A percentile compares a stretch with the other conserved stretches of the same genome.
phyloP scores from a whole-genome alignment of 2,329 filamentous ascomycete species.

The Colletotrichum magnum region DNA sequence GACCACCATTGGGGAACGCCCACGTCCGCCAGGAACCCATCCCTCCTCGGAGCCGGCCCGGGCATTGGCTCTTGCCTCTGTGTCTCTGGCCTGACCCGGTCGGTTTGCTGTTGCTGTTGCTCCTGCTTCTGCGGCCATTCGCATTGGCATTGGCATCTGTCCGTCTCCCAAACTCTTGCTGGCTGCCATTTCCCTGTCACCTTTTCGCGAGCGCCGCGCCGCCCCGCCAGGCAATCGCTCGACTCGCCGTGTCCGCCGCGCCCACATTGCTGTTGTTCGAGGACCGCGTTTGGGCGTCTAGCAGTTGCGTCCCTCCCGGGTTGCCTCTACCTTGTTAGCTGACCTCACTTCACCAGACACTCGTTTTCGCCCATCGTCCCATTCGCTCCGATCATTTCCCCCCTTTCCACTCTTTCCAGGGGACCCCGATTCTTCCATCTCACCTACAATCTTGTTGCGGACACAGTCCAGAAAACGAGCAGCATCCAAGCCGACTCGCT shows the following conservation, averaged over 20 bases:
- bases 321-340: conserved; percentile 29
- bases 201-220: conserved; percentile 33
- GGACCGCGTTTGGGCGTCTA: conserved; percentile 19
- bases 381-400: conserved; percentile 17
- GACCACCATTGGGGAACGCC: conserved; percentile 19
- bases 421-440: conserved; percentile 6
- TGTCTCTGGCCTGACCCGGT: conserved; percentile 4
- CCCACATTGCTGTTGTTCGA: conserved; percentile 15
- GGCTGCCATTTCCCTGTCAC: conserved; percentile 31
- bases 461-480: not conserved
- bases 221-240: conserved; percentile 12
- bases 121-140: not conserved
- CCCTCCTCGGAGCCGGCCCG: conserved; percentile 20
- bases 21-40: conserved; percentile 11
- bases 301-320: conserved; percentile 20
- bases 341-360: conserved; percentile 28
- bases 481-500: conserved; percentile 2
- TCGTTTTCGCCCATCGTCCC: conserved; percentile 23
- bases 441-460: conserved; percentile 7
- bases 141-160: conserved; percentile 17
- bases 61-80: conserved; percentile 22
- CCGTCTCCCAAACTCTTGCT: conserved; percentile 23
- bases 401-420: conserved; percentile 32
- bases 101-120: not conserved
- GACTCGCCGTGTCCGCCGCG: conserved; percentile 20